Evolutionary conservation across 179 eudicot species (phyloP), one percentile per base, ranked within the genome.

Genomic region (Corrigiola litoralis): DNA sequence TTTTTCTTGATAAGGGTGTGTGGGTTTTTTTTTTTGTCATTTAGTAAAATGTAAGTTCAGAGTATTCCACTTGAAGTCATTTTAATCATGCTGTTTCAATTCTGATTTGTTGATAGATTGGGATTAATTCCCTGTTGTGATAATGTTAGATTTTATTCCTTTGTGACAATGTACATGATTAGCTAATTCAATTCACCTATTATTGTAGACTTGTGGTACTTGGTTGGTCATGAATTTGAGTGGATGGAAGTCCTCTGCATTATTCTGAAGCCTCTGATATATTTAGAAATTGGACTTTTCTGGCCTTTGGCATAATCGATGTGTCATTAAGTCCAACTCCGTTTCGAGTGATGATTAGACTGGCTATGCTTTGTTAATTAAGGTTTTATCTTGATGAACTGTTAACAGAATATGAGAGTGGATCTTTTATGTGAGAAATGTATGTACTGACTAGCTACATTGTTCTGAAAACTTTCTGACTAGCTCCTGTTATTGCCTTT

Each of bases 1-100:
- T 71, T 76, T 71, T 72, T 66, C 40, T 76, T 69, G 83, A 75
- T 73, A 65, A 76, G 74, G 69, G 75, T 17, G 38, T 47, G 45
- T 77, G 56, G 63, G 14, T 42, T 13, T 8, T 60, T 60, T 42
- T 77, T 45, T 61, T 78, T 81, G 82, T 77, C 74, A 66, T 63
- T 21, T 79, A 29, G 70, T 60, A 61, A 41, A 44, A 44, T 25
- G 42, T 27, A 3, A 27, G n/a, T 41, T 21, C 57, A n/a, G 28
- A 49, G 44, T 67, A 1, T 53, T 51, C 47, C 53, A 40, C 51
- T 8, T 64, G 42, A 23, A 40, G 60, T 27, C 21, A 52, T 25
- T 52, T 8, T 42, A 58, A 66, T 68, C 70, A 34, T 52, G 53
- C 59, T 52, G 37, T 36, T 72, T 70, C 6, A 46, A 53, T 34